phyloP scores from a whole-genome alignment of 176 grass and related monocot genomes.

The Oropetium thomaeum region DNA sequence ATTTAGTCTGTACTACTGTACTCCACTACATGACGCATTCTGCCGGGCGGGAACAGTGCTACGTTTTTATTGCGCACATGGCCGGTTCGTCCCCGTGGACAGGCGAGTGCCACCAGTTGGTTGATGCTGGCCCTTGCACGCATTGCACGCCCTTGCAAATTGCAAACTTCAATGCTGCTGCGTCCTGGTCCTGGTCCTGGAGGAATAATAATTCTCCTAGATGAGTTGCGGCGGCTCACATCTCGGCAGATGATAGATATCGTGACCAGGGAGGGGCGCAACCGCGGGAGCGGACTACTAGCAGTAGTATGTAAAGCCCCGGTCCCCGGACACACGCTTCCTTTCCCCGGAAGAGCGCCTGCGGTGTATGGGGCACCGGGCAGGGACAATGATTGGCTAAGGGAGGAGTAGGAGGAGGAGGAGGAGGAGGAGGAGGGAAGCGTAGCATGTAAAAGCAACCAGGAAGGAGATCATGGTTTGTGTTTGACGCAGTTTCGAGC shows the following conservation, averaged over 20 bases:
- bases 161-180: neutral
- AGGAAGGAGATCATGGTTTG: too few relatives aligned
- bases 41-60: slow-evolving; percentile 25
- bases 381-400: slow-evolving; percentile 1
- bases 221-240: neutral
- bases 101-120: neutral
- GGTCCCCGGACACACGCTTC: slow-evolving; percentile 9
- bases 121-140: too few relatives aligned
- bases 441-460: too few relatives aligned
- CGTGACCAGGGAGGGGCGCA: too few relatives aligned
- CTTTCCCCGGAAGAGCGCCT: neutral
- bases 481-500: too few relatives aligned
- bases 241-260: neutral
- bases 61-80: neutral
- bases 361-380: neutral
- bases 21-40: neutral
- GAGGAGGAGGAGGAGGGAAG: too few relatives aligned
- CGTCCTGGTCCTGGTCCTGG: too few relatives aligned
- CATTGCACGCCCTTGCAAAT: too few relatives aligned
- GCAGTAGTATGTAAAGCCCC: neutral
- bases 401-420: neutral
- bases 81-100: neutral
- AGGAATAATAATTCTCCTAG: too few relatives aligned
- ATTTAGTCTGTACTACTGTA: neutral
- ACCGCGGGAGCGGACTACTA: too few relatives aligned